Evolutionary conservation across 2,329 filamentous ascomycete genomes (phyloP).

Genomic region (Hypoxylon sp.): DNA sequence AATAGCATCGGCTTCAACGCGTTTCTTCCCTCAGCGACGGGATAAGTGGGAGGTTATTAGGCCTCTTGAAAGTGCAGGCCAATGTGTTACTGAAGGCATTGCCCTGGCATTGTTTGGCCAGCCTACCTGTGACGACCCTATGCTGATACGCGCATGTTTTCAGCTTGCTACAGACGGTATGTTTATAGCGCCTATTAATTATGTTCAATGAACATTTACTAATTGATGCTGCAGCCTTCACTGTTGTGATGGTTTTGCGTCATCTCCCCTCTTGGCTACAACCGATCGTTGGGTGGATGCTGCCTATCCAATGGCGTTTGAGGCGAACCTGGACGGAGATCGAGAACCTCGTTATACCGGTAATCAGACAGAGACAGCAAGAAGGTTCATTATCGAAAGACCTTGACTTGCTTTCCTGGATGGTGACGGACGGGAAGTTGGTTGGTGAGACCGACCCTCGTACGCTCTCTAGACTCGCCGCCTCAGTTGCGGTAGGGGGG

Average conservation of each 20-base stretch:
- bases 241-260: conserved; percentile 15
- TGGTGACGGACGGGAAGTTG: conserved; percentile 20
- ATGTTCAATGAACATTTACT: no score
- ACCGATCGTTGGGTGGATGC: conserved; percentile 25
- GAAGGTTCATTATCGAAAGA: background rate
- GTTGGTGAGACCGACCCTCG: conserved; percentile 3
- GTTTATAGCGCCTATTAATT: conserved; percentile 10
- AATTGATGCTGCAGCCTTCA: no score
- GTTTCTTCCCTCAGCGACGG: no score
- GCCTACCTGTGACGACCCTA: conserved; percentile 5
- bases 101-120: conserved; percentile 20
- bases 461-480: background rate
- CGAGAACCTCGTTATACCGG: conserved; percentile 6
- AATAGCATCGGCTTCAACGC: no score
- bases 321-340: conserved; percentile 13
- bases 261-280: conserved; percentile 14
- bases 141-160: conserved; percentile 14
- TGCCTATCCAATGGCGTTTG: conserved; percentile 26
- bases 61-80: no score
- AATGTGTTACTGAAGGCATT: conserved; percentile 24
- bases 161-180: conserved; percentile 22
- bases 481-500: conserved; percentile 6
- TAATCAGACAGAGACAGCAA: conserved; percentile 11
- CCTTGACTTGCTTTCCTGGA: conserved; percentile 23
- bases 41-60: no score